Evolutionary conservation across 352 stramenopile genomes (phyloP), one percentile per base, ranked within the genome.

Genomic region (Phytophthora boehmeriae): DNA sequence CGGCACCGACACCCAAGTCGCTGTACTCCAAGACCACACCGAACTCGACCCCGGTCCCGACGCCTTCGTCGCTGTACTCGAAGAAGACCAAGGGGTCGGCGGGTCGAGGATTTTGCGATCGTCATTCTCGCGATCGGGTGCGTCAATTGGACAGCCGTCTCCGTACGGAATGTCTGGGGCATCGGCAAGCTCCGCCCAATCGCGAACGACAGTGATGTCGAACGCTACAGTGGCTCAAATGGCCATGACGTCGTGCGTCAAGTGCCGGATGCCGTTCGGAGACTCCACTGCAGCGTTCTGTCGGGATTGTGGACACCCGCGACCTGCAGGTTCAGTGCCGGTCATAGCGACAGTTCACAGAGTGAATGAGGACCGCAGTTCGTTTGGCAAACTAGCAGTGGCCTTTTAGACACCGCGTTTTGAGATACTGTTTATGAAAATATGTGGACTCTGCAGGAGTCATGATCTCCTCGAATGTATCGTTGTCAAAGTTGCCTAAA

Each of bases 231-330:
- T 52, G 17, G 50, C 38, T 34, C 39, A 65, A 16, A 49, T 38
- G 22, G 32, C 45, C 9, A 64, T 61, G 54, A 69, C 59, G 5
- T 68, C 44, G 36, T 93, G 85, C 35, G 42, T 73, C 45, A 73
- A 88, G 46, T 93, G 85, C 47, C 43, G 57, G 16, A 71, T 68
- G 51, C 82, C 77, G 5, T 92, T 90, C 32, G 63, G 56, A 19
- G 74, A 89, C 38, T 71, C 71, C 8, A 70, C 70, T 14, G 77
- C 75, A 8, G 62, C 60, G 9, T 94, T 94, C 47, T 94, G 85
- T 44, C 83, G 77, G 10, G 83, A 92, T 39, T 94, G 85, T 36
- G 85, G 85, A n/a, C 71, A 90, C 49, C 73, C 78, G 5, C 80
- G 81, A 19, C 69, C 73, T 1, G 47, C 28, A 54, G 44, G 49